Evolutionary conservation across 2,329 filamentous ascomycete genomes (phyloP), one percentile per base, ranked within the genome.

Genomic region (Fusarium robinianum): DNA sequence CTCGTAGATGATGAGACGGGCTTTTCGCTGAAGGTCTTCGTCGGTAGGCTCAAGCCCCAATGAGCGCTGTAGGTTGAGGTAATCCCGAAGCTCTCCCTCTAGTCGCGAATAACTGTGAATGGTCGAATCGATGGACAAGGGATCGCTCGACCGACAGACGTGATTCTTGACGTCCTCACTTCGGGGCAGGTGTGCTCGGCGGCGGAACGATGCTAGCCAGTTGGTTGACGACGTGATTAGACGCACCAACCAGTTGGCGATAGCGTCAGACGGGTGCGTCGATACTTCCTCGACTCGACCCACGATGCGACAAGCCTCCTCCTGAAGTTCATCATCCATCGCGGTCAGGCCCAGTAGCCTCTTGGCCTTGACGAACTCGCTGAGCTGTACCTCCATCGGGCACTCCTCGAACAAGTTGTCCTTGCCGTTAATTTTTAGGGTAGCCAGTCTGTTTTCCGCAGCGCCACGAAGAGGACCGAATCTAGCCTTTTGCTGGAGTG

Each of bases 1-100:
- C 32, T 81, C 79, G 63, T 81, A 84, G 15, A 84, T 80, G 54
- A 84, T 80, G 37, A 81, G 71, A 49, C 81, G 75, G 15, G 80
- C 80, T 54, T 82, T 71, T 18, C 67, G 68, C 55, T 83, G 80
- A 25, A 85, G 62, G 31, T 79, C 76, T 3, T 72, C 72, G 46
- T 84, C 78, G 0, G 72, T 72, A 1, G 78, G 76, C 33, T 77
- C 72, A 2, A 71, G 58, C 1, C 79, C 77, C 10, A 70, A 56
- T 0, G 68, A 61, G 11, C 72, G 65, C 51, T 78, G 76, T 3
- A 65, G 51, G 5, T 67, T 68, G 22, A 80, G 65, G 57, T 74
- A 84, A 29, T 79, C 74, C 8, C 70, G 74, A 21, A 85, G 62
- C 55, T 83, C 81, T 12, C 68, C 58, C 42, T 84, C 80, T 8